Evolutionary conservation across 768 basidiomycete genomes (phyloP).

Genomic region (Dictyophora rubrovolvata): DNA sequence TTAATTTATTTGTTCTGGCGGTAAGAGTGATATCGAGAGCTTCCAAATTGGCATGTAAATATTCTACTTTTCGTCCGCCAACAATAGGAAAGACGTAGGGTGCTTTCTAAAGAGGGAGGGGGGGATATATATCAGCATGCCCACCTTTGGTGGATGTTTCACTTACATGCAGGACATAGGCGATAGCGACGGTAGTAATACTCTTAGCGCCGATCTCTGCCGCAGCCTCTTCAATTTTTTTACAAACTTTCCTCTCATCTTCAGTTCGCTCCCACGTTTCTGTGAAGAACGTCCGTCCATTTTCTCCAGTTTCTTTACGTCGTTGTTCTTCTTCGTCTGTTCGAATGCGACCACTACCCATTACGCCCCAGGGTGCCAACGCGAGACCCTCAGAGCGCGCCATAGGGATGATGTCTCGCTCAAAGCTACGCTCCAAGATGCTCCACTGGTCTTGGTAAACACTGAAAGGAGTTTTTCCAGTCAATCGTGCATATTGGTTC

Average conservation of each 20-base stretch:
- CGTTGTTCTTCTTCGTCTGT: constrained; percentile 16
- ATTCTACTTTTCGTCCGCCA: background rate
- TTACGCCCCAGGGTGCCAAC: constrained; percentile 23
- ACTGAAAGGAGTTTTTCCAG: constrained; percentile 27
- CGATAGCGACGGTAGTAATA: constrained; percentile 14
- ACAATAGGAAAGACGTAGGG: constrained; percentile 4
- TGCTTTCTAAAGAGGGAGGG: constrained; percentile 6
- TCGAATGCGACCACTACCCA: constrained; percentile 22
- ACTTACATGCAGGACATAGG: constrained; percentile 19
- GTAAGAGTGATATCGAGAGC: constrained; percentile 9
- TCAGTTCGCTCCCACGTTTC: constrained; percentile 26
- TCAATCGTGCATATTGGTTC: constrained; percentile 30
- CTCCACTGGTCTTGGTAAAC: constrained; percentile 29
- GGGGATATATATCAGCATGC: no score
- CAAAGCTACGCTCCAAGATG: constrained; percentile 26
- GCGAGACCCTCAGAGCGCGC: constrained; percentile 21
- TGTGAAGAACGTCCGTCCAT: constrained; percentile 14
- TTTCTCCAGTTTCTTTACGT: constrained; percentile 12
- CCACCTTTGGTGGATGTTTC: no score
- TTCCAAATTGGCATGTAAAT: constrained; percentile 11
- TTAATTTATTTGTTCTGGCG: constrained; percentile 4
- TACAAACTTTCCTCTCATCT: constrained; percentile 22
- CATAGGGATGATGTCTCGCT: constrained; percentile 32
- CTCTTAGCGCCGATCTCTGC: constrained; percentile 22
- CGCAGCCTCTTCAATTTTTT: constrained; percentile 30